Conservation (phyloP, 2,329 filamentous ascomycete species). For the Fusarium brevicatenulatum region DNA sequence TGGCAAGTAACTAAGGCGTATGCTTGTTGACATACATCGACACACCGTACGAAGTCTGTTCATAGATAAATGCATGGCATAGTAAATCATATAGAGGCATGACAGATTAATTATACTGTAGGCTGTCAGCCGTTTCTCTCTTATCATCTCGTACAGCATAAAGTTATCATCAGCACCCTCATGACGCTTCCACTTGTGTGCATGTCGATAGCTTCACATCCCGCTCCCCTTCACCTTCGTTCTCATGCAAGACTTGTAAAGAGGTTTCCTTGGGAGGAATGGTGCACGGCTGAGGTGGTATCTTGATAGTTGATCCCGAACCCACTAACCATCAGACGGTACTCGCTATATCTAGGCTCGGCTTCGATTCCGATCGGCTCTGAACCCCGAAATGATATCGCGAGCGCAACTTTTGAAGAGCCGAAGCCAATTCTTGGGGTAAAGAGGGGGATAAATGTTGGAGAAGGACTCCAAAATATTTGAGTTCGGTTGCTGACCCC, state of each 20-base stretch:
- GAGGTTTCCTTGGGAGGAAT: slow-evolving; percentile 4
- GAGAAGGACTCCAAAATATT: background rate
- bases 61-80: background rate
- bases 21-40: background rate
- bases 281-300: background rate
- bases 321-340: background rate
- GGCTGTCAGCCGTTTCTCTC: background rate
- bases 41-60: no score
- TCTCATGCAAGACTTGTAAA: slow-evolving; percentile 23
- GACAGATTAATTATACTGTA: no score
- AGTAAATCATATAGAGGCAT: background rate
- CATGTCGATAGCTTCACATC: background rate
- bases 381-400: background rate
- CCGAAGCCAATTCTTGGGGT: background rate
- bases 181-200: background rate
- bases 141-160: background rate
- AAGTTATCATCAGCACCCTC: background rate
- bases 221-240: background rate
- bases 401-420: background rate
- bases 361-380: slow-evolving; percentile 13
- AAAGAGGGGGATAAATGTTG: background rate
- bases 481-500: background rate
- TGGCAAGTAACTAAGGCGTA: background rate
- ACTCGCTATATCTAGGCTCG: slow-evolving; percentile 1
- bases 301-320: background rate